Evolutionary conservation across 192 early-diverging fungal species (phyloP), one percentile per base, ranked within the genome.

Genomic region (Chytriomyces sp.): DNA sequence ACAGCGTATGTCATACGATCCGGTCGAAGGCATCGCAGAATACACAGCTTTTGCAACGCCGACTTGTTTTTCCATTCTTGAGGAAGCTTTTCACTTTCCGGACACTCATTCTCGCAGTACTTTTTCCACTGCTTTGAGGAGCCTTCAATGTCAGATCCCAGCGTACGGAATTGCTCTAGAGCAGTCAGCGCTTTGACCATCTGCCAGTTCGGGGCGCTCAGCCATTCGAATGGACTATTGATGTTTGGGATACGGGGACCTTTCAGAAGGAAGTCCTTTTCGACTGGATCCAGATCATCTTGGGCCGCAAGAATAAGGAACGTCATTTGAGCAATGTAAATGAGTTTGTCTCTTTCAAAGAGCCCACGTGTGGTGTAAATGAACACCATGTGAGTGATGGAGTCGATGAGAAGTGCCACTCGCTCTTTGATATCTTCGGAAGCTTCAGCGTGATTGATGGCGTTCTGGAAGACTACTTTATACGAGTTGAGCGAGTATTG

Each of bases 11-110:
- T 87, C 89, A 91, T 91, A 43, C 89, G 83, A 71, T 91, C 89
- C 9, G 89, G 89, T 59, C 89, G 78, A 20, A 91, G 67, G 64
- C 86, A 88, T 53, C 89, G 77, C 61, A 91, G 79, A 70, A 91
- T 90, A 73, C 89, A 91, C 45, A 91, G 79, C 65, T 91, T 91
- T 77, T 90, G 85, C 35, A 91, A 65, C 7, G 89, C 78, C 8
- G 70, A 85, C 81, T 91, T 91, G 77, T 91, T 91, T 80, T 91
- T 91, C 89, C 89, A 91, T 75, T 91, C 89, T 69, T 88, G 89
- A 5, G 89, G 89, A 50, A 91, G 77, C 78, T 91, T 91, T 81
- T 91, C 89, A 62, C 79, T 90, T 80, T 91, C 89, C 11, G 89
- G 89, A 28, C 80, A 82, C 68, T 91, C 89, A 63, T 88, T 78